Evolutionary conservation across 306 rosid genomes (phyloP), one percentile per base, ranked within the genome.

Genomic region (Cicer pinnatifidum): DNA sequence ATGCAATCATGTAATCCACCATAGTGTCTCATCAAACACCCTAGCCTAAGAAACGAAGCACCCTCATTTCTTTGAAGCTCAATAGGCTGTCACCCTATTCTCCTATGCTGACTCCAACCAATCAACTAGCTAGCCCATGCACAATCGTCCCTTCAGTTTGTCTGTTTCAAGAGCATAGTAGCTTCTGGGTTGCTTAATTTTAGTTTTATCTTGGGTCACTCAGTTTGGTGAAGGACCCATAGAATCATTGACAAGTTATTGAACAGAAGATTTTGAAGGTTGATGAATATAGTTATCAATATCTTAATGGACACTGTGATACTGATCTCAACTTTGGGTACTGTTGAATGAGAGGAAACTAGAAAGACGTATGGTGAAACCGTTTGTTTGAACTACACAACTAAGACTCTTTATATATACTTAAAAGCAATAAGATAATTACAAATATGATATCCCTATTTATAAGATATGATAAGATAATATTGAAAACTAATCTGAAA

Each of bases 1-100:
- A 65, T 17, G 52, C 43, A 41, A 10, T 65, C 39, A 65, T 65
- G 53, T 65, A 41, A 40, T 11, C 52, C 50, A 40, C 51, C n/a
- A 4, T 11, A 1, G 5, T 10, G 35, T 9, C 51, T 9, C 37
- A 64, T 64, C 69, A 16, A 15, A 64, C 50, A 64, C 7, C 8
- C 8, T 40, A 40, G 50, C 51, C 48, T 15, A n/a, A 37, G 38
- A 61, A 61, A n/a, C 19, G 13, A 37, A 12, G 12, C 45, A 37
- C 46, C 2, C 20, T 61, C 20, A 8, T 61, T 7, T 61, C 23
- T 7, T 61, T 63, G 68, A 62, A 38, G 28, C 68, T 37, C 67
- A 38, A 62, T 20, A 35, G 8, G 47, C 7, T 62, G 12, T 33
- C 28, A 12, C 47, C 28, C 12, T 38, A 38, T 62, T 46, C 67